Conservation (phyloP, 2,329 filamentous ascomycete genomes). For the Blastomyces gilchristii region DNA sequence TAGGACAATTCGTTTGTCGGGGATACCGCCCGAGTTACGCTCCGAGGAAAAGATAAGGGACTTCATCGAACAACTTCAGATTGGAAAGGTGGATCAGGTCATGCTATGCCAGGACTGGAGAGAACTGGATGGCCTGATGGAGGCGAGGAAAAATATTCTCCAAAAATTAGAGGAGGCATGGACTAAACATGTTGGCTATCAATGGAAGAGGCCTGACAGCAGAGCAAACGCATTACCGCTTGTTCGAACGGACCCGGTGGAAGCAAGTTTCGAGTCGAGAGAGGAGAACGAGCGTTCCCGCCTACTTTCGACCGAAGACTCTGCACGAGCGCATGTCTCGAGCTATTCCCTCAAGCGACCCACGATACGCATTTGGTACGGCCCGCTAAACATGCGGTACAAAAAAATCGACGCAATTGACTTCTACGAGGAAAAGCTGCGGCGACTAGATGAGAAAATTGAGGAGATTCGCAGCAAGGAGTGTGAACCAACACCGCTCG, state of each 20-base stretch:
- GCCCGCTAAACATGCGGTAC: conserved; percentile 60
- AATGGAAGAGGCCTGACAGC: conserved; percentile 38
- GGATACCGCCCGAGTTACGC: conserved; percentile 68
- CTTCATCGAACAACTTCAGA: conserved; percentile 75
- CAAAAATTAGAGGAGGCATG: conserved; percentile 72
- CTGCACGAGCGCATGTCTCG: conserved; percentile 32
- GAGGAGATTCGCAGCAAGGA: conserved; percentile 58
- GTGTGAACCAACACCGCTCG: conserved; percentile 68
- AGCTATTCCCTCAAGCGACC: conserved; percentile 47
- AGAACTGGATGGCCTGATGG: conserved; percentile 64
- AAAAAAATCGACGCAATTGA: conserved; percentile 81
- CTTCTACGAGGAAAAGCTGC: conserved; percentile 81
- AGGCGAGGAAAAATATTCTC: conserved; percentile 54
- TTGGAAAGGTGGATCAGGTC: conserved; percentile 82
- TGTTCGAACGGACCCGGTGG: conserved; percentile 7
- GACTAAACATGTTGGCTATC: conserved; percentile 61
- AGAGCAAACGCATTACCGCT: conserved; percentile 37
- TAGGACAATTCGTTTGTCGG: conserved; percentile 81
- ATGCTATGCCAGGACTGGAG: conserved; percentile 81
- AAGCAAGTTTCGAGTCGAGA: conserved; percentile 20
- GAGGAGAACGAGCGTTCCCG: conserved; percentile 49
- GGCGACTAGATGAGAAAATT: conserved; percentile 67
- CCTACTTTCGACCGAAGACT: conserved; percentile 40
- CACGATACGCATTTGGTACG: conserved; percentile 65
- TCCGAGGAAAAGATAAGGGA: conserved; percentile 75